Base-by-base conservation (phyloP, 2,329 filamentous ascomycete species). In the Penicillium sp. region DNA sequence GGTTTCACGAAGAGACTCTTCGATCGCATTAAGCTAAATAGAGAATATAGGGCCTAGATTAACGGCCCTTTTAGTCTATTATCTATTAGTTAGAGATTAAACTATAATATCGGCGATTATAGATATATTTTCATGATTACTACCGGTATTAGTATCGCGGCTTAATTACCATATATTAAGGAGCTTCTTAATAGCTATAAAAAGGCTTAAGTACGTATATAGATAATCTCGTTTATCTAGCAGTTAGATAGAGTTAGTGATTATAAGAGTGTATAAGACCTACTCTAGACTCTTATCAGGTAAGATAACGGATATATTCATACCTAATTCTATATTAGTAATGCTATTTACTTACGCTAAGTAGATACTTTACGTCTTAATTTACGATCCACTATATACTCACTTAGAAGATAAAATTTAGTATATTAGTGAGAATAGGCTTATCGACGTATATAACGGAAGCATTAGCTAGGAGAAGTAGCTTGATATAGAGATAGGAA, bases 61-160 rank as follows among this genome's bases (percentile, higher is more conserved):
- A 35, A 56, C 36, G 46, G 56, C n/a, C 53, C 50, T 14, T 59
- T 54, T 54, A 42, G 56, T 2, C 56, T 53, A 7, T 40, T 30
- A 8, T 47, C 49, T 34, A 14, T 56, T 34, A 50, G 32, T 19
- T 42, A 10, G 47, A 44, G 7, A 0, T 46, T 23, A 35, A 44
- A 32, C 13, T 16, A 11, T 13, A 47, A 35, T 3, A 9, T 47
- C 16, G 30, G 44, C 44, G 58, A 60, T 27, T 74, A 67, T 57
- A 52, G 70, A 40, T 59, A 60, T 52, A 58, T 74, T 16, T 57
- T 75, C 4, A 70, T 76, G 53, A 54, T 74, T 19, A 58, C 66
- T 7, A 74, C 61, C 34, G 62, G 66, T n/a, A 73, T 73, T 35
- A 62, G 70, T 2, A 73, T 75, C 32, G 58, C 62, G n/a, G 63